A percentile compares a stretch with the other conserved stretches of the same genome.
Evolutionary conservation across 495 filamentous ascomycete species (phyloP).

Genomic region (Acidomyces sp.): DNA sequence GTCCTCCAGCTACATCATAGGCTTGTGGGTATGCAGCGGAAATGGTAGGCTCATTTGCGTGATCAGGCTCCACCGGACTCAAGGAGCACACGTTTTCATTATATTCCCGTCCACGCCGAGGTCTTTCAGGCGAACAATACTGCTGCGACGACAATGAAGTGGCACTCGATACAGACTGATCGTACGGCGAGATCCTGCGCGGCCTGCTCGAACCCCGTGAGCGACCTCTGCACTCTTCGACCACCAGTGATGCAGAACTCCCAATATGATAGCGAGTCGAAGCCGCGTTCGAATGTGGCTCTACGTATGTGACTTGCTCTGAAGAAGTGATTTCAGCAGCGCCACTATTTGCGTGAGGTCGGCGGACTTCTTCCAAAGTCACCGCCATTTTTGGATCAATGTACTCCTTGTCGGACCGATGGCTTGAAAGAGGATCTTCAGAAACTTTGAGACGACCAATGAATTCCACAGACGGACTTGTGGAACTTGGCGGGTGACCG

Average conservation of each 20-base stretch:
- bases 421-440: conserved; percentile 19
- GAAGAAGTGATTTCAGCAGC: conserved; percentile 18
- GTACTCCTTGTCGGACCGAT: conserved; percentile 27
- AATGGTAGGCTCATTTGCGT: too few relatives aligned
- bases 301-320: conserved; percentile 20
- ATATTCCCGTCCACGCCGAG: not conserved
- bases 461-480: conserved; percentile 5
- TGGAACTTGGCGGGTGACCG: conserved; percentile 5
- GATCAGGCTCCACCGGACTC: not conserved
- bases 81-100: not conserved
- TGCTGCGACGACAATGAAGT: conserved; percentile 5
- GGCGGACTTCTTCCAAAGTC: conserved; percentile 23
- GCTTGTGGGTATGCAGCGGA: too few relatives aligned
- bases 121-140: not conserved
- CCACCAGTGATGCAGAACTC: conserved; percentile 25
- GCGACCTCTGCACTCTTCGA: conserved; percentile 18
- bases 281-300: conserved; percentile 10
- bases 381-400: conserved; percentile 26
- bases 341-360: not conserved
- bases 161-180: conserved; percentile 13
- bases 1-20: too few relatives aligned
- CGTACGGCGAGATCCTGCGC: conserved; percentile 19
- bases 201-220: conserved; percentile 16
- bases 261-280: conserved; percentile 25
- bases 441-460: not conserved